Percentiles rank a stretch among this genome's conserved stretches.
These are phyloP conservation scores for sweet orange (Citrus sinensis) DNA, from an alignment of 345 rosid species.

Conservation along the genomic window DVS_A1.0 CM039162.1:1031501-1032000, in stretches of 20 bases:
- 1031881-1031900: too few species aligned
- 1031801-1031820: too few species aligned
- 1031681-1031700: slow-evolving; percentile 58
- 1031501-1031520: slow-evolving; percentile 14
- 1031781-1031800: neutral
- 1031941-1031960: too few species aligned
- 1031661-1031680: slow-evolving; percentile 80
- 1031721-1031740: neutral
- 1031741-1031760: neutral
- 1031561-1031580: slow-evolving; percentile 89
- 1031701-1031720: neutral
- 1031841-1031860: too few species aligned
- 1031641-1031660: slow-evolving; percentile 70
- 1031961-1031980: too few species aligned
- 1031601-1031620: slow-evolving; percentile 76
- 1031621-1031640: slow-evolving; percentile 81
- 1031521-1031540: slow-evolving; percentile 62
- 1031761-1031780: neutral
- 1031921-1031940: too few species aligned
- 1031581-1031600: slow-evolving; percentile 90
- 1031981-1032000: too few species aligned
- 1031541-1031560: slow-evolving; percentile 84
- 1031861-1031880: too few species aligned
- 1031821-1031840: too few species aligned
- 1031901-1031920: too few species aligned